Conservation (phyloP, 352 stramenopile species). For the Globisporangium solare region DNA sequence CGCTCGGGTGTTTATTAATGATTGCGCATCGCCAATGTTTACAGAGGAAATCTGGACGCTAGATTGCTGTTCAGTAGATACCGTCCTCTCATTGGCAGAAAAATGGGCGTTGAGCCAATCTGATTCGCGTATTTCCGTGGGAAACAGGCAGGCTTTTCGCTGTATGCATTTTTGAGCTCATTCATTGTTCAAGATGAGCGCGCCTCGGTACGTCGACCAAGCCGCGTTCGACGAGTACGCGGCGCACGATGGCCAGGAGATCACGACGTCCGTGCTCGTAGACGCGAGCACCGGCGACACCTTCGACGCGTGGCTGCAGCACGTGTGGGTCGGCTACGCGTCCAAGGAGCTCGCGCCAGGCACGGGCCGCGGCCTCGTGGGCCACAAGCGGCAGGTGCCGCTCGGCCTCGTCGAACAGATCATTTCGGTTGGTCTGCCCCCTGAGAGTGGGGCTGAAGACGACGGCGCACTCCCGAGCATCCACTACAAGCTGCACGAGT, state of each 20-base stretch:
- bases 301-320: constrained; percentile 60
- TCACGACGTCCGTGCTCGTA: constrained; percentile 53
- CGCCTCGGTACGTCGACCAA: constrained; percentile 26
- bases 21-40: too few species aligned
- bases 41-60: too few species aligned
- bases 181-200: not conserved
- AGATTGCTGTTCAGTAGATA: too few species aligned
- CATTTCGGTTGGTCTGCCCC: constrained; percentile 42
- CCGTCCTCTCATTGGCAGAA: too few species aligned
- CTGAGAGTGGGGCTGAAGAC: constrained; percentile 8
- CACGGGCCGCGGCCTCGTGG: constrained; percentile 44
- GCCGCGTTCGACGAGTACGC: constrained; percentile 37
- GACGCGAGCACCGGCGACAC: constrained; percentile 33
- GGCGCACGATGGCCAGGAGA: constrained; percentile 48
- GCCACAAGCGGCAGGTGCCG: constrained; percentile 37
- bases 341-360: constrained; percentile 41
- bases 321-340: constrained; percentile 35
- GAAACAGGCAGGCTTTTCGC: too few species aligned
- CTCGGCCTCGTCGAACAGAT: constrained; percentile 68
- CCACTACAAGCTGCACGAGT: constrained; percentile 42
- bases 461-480: constrained; percentile 42
- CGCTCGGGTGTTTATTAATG: too few species aligned
- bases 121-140: not conserved
- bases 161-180: too few species aligned
- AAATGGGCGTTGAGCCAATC: too few species aligned